Conservation (phyloP, 2,329 filamentous ascomycete genomes). For the Venturia asperata region DNA sequence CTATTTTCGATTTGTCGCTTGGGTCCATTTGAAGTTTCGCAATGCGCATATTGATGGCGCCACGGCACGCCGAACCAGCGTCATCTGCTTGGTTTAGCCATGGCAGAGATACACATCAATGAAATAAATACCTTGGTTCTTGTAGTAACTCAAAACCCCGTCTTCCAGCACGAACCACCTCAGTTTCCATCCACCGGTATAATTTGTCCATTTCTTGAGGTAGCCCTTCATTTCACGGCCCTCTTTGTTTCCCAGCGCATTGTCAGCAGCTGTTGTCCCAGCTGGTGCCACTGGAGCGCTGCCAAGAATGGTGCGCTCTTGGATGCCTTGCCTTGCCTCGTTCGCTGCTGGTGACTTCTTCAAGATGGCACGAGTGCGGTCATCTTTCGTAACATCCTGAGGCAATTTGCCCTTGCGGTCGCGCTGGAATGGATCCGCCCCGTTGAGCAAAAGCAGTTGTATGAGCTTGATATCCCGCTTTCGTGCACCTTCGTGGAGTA, state of each 20-base stretch:
- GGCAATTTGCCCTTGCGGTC: constrained; percentile 93
- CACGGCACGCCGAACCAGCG: constrained; percentile 88
- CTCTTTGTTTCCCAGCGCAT: constrained; percentile 62
- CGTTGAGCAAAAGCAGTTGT: constrained; percentile 83
- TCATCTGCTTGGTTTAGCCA: constrained; percentile 53
- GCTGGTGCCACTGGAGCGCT: constrained; percentile 47
- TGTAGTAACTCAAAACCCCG: constrained; percentile 96
- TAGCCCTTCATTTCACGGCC: constrained; percentile 97
- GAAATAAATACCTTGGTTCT: constrained; percentile 62
- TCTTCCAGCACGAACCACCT: constrained; percentile 98
- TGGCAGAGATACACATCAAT: background rate
- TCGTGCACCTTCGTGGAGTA: constrained; percentile 88
- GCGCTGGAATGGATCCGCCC: constrained; percentile 89
- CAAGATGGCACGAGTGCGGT: constrained; percentile 76
- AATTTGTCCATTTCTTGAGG: constrained; percentile 99
- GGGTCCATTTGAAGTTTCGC: constrained; percentile 91
- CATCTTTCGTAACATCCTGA: constrained; percentile 94
- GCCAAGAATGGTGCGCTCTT: constrained; percentile 92
- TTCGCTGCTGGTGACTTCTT: constrained; percentile 93
- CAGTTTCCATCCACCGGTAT: constrained; percentile 92
- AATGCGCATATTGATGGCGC: constrained; percentile 98
- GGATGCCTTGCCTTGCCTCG: constrained; percentile 87
- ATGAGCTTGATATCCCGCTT: constrained; percentile 82
- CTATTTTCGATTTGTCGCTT: constrained; percentile 95
- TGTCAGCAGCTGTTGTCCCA: constrained; percentile 47